phyloP scores from a whole-genome alignment of 164 flowering plant genomes.

The Cinnamomum micranthum region DNA sequence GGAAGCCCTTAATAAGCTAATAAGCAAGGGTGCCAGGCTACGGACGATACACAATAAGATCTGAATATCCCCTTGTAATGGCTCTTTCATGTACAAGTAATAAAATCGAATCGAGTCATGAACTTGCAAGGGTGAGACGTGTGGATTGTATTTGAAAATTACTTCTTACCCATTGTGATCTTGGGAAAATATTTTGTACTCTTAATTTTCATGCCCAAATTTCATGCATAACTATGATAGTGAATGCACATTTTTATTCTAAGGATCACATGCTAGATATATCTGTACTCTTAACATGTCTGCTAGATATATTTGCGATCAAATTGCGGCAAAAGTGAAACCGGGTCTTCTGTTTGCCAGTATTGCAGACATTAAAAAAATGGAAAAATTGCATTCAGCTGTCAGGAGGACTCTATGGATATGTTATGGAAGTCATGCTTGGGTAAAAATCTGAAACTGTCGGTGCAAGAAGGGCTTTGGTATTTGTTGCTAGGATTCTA shows the following conservation, averaged over 20 bases:
- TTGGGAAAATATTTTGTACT: background rate
- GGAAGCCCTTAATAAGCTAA: conserved; percentile 68
- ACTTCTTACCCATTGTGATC: background rate
- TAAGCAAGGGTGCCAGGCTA: conserved; percentile 47
- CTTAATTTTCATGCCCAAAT: background rate
- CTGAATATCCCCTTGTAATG: conserved; percentile 1
- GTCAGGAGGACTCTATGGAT: too few relatives aligned
- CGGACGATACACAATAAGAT: conserved; percentile 37
- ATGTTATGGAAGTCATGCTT: too few relatives aligned
- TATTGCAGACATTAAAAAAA: too few relatives aligned
- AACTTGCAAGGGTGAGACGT: background rate
- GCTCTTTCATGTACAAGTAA: background rate
- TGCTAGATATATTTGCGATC: background rate
- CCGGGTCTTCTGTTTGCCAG: too few relatives aligned
- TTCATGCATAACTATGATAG: background rate
- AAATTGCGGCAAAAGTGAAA: too few relatives aligned
- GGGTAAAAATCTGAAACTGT: too few relatives aligned
- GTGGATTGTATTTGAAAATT: background rate
- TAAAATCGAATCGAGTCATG: background rate
- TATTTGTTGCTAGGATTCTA: too few relatives aligned
- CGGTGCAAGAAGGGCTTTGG: too few relatives aligned
- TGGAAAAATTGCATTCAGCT: too few relatives aligned
- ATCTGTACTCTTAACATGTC: too few relatives aligned
- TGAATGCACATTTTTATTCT: background rate
- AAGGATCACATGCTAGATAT: background rate